Conservation (phyloP, 345 rosid genomes). For the Eucalyptus leucophloia region DNA sequence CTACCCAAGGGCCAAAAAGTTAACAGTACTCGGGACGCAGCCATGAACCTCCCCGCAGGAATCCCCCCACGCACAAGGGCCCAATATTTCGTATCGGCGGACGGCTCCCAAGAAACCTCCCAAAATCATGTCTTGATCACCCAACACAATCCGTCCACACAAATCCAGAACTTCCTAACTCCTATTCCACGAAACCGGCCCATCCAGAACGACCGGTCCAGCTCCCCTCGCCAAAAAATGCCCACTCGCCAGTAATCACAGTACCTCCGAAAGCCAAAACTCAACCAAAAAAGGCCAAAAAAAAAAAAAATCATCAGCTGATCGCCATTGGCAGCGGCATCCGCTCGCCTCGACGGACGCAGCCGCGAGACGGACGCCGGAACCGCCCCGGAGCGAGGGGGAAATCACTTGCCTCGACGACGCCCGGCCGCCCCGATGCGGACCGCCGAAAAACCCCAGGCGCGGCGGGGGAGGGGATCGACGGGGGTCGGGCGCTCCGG, state of each 20-base stretch:
- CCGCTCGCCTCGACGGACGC: not conserved
- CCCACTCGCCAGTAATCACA: no score
- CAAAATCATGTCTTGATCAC: not conserved
- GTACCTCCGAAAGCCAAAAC: no score
- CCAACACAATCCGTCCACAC: no score
- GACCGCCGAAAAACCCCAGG: not conserved
- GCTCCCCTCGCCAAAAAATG: no score
- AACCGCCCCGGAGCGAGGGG: not conserved
- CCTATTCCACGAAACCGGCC: no score
- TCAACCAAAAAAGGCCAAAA: not conserved
- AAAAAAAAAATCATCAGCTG: not conserved
- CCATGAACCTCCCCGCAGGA: not conserved
- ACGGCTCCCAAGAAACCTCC: not conserved
- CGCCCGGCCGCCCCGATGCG: no score
- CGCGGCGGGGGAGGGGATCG: not conserved
- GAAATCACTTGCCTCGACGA: slow-evolving; percentile 15
- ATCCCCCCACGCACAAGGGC: not conserved
- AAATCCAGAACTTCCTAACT: no score
- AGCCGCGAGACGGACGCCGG: not conserved
- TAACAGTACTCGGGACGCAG: not conserved
- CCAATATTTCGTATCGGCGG: not conserved
- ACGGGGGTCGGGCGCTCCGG: not conserved
- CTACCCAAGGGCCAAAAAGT: not conserved
- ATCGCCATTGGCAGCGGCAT: not conserved
- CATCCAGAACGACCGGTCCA: not conserved